phyloP scores from a whole-genome alignment of 1,284 basidiomycete genomes.

The Mycena sp. region DNA sequence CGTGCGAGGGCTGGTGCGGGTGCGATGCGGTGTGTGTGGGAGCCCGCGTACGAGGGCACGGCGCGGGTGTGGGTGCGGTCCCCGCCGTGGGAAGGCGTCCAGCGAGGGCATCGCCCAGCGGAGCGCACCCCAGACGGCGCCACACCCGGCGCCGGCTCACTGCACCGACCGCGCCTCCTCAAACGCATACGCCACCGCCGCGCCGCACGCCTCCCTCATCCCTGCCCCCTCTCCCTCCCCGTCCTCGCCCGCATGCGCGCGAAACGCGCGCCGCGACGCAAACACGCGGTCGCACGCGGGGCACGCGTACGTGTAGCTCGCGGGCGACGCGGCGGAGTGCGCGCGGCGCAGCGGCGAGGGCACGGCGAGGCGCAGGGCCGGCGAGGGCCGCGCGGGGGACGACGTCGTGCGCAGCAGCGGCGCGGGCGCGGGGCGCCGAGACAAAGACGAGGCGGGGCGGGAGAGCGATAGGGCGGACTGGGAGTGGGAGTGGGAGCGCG shows the following conservation, averaged over 20 bases:
- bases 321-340: too few species aligned
- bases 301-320: conserved; percentile 15
- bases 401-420: too few species aligned
- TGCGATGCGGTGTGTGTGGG: too few species aligned
- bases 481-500: background rate
- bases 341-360: too few species aligned
- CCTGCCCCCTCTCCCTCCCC: conserved; percentile 2
- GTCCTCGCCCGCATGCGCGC: conserved; percentile 15
- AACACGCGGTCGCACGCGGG: conserved; percentile 27
- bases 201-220: conserved; percentile 21
- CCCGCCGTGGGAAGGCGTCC: too few species aligned
- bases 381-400: background rate
- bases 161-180: background rate
- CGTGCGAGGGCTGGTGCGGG: too few species aligned
- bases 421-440: background rate
- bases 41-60: too few species aligned
- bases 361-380: conserved; percentile 16
- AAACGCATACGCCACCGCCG: conserved; percentile 26
- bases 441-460: too few species aligned
- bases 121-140: background rate
- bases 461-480: background rate
- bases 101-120: too few species aligned
- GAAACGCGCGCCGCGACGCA: conserved; percentile 17
- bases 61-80: too few species aligned
- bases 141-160: background rate